Conservation (phyloP, 805 yeast species). For the Debaryomyces castellii region DNA sequence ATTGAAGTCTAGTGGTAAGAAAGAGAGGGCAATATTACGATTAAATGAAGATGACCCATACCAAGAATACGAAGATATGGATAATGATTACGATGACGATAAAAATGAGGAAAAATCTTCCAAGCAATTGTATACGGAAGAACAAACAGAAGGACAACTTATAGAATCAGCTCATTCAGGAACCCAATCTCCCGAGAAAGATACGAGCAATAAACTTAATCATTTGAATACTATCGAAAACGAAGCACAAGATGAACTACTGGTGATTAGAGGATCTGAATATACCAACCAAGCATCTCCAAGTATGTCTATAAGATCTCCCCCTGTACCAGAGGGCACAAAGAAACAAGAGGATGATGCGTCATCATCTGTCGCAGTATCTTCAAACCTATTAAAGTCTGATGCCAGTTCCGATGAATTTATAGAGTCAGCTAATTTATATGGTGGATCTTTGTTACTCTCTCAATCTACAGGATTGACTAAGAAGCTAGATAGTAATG, state of each 20-base stretch:
- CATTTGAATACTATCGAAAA: too few relatives aligned
- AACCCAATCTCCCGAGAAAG: too few relatives aligned
- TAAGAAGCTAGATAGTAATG: conserved; percentile 26
- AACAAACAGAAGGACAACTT: neutral
- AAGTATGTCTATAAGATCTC: neutral
- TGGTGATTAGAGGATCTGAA: neutral
- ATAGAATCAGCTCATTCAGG: neutral
- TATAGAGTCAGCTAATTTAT: conserved; percentile 25
- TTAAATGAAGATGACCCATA: conserved; percentile 37
- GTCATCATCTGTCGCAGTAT: neutral
- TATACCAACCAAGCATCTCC: neutral
- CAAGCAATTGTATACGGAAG: neutral
- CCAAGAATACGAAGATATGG: conserved; percentile 38
- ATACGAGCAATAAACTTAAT: too few relatives aligned
- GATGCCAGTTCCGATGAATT: conserved; percentile 26
- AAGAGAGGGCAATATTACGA: conserved; percentile 38
- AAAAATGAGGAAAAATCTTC: neutral
- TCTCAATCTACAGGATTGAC: conserved; percentile 45
- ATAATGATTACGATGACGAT: conserved; percentile 12
- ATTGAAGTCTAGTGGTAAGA: conserved; percentile 34
- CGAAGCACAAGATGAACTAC: too few relatives aligned
- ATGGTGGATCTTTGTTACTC: conserved; percentile 42
- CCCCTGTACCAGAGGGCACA: neutral
- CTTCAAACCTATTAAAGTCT: neutral
- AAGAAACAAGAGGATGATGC: neutral